phyloP scores from a whole-genome alignment of 2,329 filamentous ascomycete species.

The Nectriaceae sp. region DNA sequence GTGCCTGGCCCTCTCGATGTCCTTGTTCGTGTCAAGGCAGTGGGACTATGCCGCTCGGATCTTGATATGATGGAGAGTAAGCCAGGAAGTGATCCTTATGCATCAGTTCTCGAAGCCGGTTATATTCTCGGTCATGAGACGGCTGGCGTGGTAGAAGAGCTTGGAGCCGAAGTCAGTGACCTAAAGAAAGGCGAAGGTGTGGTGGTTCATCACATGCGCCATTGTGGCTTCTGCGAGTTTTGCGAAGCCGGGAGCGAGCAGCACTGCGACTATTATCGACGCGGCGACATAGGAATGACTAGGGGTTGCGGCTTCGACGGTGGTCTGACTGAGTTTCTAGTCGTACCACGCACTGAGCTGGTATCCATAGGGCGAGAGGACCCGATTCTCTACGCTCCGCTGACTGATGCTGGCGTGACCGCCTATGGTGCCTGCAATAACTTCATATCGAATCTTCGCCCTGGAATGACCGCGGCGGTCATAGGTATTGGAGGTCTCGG shows the following conservation, averaged over 20 bases:
- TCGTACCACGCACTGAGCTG: not conserved
- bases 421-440: not conserved
- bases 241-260: not conserved
- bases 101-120: not conserved
- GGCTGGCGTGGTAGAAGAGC: not conserved
- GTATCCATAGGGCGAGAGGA: not conserved
- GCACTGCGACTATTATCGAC: not conserved
- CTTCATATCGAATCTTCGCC: not conserved
- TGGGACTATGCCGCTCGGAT: not conserved
- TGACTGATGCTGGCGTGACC: not conserved
- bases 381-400: not conserved
- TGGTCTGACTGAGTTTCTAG: not conserved
- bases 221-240: not conserved
- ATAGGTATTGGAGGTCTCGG: not conserved
- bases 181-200: not conserved
- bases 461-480: not conserved
- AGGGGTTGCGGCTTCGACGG: not conserved
- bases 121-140: not conserved
- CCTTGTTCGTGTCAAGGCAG: not conserved
- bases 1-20: not conserved
- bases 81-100: not conserved
- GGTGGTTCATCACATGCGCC: not conserved
- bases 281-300: not conserved
- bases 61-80: not conserved
- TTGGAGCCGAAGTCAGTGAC: not conserved